Evolutionary conservation across 2,329 filamentous ascomycete genomes (phyloP).

Genomic region (Lachnellula occidentalis): DNA sequence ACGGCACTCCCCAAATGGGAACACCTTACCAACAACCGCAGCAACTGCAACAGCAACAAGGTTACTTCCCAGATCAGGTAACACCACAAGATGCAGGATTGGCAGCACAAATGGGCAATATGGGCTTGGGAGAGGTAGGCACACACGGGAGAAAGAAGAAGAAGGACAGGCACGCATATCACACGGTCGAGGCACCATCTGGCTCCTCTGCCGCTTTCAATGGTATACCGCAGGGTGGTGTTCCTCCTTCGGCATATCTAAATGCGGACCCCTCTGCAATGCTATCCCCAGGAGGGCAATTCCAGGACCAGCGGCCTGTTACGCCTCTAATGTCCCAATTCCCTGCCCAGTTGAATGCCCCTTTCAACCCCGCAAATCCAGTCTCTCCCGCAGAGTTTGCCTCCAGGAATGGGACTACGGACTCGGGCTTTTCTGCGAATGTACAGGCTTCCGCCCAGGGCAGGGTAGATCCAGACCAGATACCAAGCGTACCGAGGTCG

Average conservation of each 20-base stretch:
- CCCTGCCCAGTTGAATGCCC: conserved; percentile 49
- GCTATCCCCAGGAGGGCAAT: conserved; percentile 40
- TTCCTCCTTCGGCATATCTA: conserved; percentile 51
- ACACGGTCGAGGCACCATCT: conserved; percentile 69
- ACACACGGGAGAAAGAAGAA: conserved; percentile 63
- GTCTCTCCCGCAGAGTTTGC: conserved; percentile 43
- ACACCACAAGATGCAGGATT: conserved; percentile 45
- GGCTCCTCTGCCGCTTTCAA: conserved; percentile 66
- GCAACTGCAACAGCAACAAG: conserved; percentile 20
- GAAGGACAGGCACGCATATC: conserved; percentile 92
- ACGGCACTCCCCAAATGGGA: conserved; percentile 21
- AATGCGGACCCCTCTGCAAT: conserved; percentile 46
- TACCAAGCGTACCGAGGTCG: conserved; percentile 83
- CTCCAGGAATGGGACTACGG: conserved; percentile 36
- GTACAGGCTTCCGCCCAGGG: conserved; percentile 61
- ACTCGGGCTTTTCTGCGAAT: conserved; percentile 36
- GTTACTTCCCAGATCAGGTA: conserved; percentile 27
- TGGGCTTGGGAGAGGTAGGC: conserved; percentile 57
- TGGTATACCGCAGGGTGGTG: conserved; percentile 55
- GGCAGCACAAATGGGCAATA: conserved; percentile 70
- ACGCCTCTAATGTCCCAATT: conserved; percentile 52
- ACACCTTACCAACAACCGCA: conserved; percentile 29
- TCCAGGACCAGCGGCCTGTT: conserved; percentile 37
- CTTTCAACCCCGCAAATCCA: conserved; percentile 42
- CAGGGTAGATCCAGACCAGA: conserved; percentile 82